Evolutionary conservation across 2,329 filamentous ascomycete genomes (phyloP), one percentile per base, ranked within the genome.

Genomic region (Ophiocordyceps australis): DNA sequence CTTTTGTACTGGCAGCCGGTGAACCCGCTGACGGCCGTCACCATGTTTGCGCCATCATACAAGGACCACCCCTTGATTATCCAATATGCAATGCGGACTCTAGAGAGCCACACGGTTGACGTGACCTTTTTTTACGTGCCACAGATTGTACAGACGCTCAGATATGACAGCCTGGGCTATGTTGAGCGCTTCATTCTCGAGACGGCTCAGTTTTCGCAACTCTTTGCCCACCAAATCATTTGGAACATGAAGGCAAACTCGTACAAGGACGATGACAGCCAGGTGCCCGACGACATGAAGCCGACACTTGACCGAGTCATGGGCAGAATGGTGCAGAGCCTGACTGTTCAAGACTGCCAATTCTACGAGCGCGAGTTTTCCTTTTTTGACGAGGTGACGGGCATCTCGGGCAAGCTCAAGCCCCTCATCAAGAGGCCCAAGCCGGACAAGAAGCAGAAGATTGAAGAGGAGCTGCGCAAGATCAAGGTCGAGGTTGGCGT

Each of bases 241-340:
- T 99, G 91, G 89, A 99, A 98, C 47, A 98, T 99, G 77, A 98
- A 95, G 49, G 89, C 89, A 17, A 99, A 98, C 48, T 80, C 85
- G 2, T 98, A 80, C 62, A 98, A 94, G 49, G 91, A 98, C 36
- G 86, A 98, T 40, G 82, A 94, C 37, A 85, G 77, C 10, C 71
- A 77, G 39, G 68, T 92, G 34, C 85, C 89, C 13, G 89, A 98
- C 49, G 68, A 73, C 4, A 78, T 94, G 42, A 98, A 99, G 46
- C 86, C 89, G 3, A 89, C 77, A 0, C 65, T 99, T 4, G 91
- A 98, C 52, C 72, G 73, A 28, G 89, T 98, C 36, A 91, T 82
- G 72, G 62, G 65, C 16, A 76, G 75, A 38, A 72, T 99, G 57
- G 70, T 93, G 27, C 58, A 67, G 9, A 81, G 78, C 46, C 98